phyloP scores from a whole-genome alignment of 192 early-diverging fungal species.

The Umbelopsis sp. region DNA sequence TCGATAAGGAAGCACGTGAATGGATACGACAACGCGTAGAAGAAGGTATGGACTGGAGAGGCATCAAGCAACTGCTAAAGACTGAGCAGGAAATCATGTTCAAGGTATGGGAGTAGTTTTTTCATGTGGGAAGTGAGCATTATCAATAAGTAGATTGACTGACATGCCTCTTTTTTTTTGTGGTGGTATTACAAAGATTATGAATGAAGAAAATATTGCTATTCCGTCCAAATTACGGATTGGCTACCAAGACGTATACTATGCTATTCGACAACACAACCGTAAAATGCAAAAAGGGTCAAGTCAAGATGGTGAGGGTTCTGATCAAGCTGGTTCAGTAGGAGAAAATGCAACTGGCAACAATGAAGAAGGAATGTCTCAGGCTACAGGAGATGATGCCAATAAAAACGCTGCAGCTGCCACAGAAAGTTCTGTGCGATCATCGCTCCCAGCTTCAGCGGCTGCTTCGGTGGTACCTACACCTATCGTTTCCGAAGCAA shows the following conservation, averaged over 20 bases:
- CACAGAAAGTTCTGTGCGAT: constrained; percentile 4
- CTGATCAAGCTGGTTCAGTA: not conserved
- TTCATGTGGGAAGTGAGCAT: too few relatives aligned
- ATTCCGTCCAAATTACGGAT: constrained; percentile 19
- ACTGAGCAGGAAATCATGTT: constrained; percentile 18
- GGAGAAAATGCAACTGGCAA: not conserved
- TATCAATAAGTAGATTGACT: too few relatives aligned
- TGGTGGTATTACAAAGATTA: not conserved
- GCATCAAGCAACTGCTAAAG: constrained; percentile 13
- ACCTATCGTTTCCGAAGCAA: constrained; percentile 4
- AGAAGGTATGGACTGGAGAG: constrained; percentile 19
- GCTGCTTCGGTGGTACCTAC: not conserved
- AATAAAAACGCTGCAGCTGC: not conserved
- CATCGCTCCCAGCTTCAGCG: constrained; percentile 8
- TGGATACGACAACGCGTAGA: constrained; percentile 21
- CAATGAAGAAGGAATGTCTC: constrained; percentile 1
- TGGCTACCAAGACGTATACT: constrained; percentile 15
- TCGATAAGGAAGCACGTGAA: constrained; percentile 14
- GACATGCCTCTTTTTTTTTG: not conserved
- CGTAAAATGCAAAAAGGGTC: not conserved
- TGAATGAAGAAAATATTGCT: constrained; percentile 19
- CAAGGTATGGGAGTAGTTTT: not conserved
- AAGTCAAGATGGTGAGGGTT: not conserved
- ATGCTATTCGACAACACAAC: constrained; percentile 14
- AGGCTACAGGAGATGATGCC: not conserved